A percentile compares a stretch with the other conserved stretches of the same genome.
These are phyloP conservation scores for Cafeteria roenbergensis DNA, from an alignment of 108 stramenopile species.

Conservation along the genomic window DNA sequence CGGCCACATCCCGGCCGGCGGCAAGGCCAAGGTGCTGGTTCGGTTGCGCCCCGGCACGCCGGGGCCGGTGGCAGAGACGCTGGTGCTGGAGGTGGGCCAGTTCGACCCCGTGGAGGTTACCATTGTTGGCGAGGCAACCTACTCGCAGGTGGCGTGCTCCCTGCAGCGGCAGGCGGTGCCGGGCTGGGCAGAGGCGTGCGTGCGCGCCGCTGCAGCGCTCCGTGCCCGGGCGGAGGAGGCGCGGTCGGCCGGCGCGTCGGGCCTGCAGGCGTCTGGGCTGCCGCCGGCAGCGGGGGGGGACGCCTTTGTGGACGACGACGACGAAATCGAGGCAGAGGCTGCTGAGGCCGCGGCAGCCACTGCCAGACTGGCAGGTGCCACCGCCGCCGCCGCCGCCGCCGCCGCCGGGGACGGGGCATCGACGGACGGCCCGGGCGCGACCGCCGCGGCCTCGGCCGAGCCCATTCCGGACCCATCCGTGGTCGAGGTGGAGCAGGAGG, in stretches of 20 bases:
- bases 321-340: not conserved
- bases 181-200: not conserved
- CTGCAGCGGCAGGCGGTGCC: constrained; percentile 34
- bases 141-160: constrained; percentile 29
- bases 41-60: constrained; percentile 36
- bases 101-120: constrained; percentile 43
- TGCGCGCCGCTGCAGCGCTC: not conserved
- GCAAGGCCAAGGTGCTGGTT: constrained; percentile 23
- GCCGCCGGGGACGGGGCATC: too few relatives aligned
- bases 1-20: constrained; percentile 26
- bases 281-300: not conserved
- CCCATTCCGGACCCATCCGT: too few relatives aligned
- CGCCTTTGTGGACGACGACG: not conserved
- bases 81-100: constrained; percentile 45
- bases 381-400: not conserved
- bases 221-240: not conserved
- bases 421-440: not conserved
- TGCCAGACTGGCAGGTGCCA: not conserved
- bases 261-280: not conserved
- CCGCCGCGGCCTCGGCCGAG: not conserved
- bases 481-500: too few relatives aligned
- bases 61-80: constrained; percentile 12
- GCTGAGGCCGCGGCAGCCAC: not conserved
- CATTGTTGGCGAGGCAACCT: constrained; percentile 42
- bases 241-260: too few relatives aligned